Base-by-base conservation (phyloP, 768 basidiomycete genomes). In the Polyporus arcularius region DNA sequence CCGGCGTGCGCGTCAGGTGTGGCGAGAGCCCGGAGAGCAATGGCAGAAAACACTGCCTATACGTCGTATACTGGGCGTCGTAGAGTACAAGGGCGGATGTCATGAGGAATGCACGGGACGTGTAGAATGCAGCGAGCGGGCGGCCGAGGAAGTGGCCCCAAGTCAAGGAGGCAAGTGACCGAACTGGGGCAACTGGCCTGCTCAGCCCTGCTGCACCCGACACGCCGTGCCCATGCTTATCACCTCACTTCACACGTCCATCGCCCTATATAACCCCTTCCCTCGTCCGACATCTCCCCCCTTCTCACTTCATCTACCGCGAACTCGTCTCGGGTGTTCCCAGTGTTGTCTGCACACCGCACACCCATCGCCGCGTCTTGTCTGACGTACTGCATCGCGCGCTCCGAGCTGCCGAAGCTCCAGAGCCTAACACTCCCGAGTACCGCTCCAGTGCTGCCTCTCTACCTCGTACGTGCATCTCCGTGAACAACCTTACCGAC, bases 201-300 rank as follows among this genome's bases (percentile, higher is more conserved):
- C 12, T 12, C 50, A 38, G n/a, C 14, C 32, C 32, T 38, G 52
- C 35, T 52, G 51, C 50, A 30, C 56, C 56, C 61, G 61, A 62
- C 61, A 40, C 46, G 46, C 46, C 53, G 47, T 42, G 41, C 48
- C 61, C 57, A 41, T 47, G 45, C 57, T 58, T 63, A 63, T 63
- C 57, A 63, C 62, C 61, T 57, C 55, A 45, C 61, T 63, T 63
- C 62, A 63, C 62, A 63, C 62, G 62, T 63, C 49, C 45, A 12
- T 45, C 31, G 42, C 45, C 42, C 57, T 63, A 63, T 63, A 63
- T 59, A 63, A 51, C 53, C 10, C 57, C 47, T 39, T 38, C 38
- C 47, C 32, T 46, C 52, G 39, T 11, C 18, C 61, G 38, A n/a
- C 42, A 31, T 46, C 15, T 31, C 38, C 56, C 39, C 54, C 58